Evolutionary conservation across 2,329 filamentous ascomycete genomes (phyloP).

Genomic region (Penicillium sp.): DNA sequence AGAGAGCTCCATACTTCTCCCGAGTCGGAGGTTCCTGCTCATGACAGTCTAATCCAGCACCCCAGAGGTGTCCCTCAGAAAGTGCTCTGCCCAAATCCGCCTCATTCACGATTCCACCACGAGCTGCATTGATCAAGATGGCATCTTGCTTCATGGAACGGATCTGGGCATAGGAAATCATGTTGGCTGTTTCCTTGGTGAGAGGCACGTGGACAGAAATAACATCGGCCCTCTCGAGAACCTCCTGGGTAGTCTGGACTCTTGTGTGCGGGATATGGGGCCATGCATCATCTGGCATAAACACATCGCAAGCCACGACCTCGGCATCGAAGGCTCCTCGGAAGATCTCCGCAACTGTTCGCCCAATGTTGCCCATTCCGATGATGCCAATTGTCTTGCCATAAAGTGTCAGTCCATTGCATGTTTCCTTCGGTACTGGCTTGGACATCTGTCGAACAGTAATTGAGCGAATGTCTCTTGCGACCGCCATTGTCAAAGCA

Average conservation of each 20-base stretch:
- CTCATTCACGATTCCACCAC: constrained; percentile 47
- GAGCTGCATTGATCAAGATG: constrained; percentile 45
- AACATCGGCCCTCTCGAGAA: constrained; percentile 37
- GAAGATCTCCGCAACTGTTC: constrained; percentile 40
- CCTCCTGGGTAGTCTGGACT: constrained; percentile 33
- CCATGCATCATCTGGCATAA: constrained; percentile 36
- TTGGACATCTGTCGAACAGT: constrained; percentile 29
- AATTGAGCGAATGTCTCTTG: constrained; percentile 36
- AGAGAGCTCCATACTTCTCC: constrained; percentile 38
- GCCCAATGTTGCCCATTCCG: constrained; percentile 46
- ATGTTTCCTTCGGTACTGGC: constrained; percentile 42
- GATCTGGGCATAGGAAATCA: constrained; percentile 38
- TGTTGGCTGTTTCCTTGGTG: constrained; percentile 31
- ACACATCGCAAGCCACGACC: constrained; percentile 43
- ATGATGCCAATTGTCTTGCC: constrained; percentile 41
- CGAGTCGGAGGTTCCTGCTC: constrained; percentile 43
- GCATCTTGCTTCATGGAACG: constrained; percentile 41
- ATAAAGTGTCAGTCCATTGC: constrained; percentile 41
- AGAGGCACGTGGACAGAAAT: constrained; percentile 44
- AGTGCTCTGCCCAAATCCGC: constrained; percentile 35
- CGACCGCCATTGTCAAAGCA: constrained; percentile 39
- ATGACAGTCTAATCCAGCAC: constrained; percentile 45
- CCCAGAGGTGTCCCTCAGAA: constrained; percentile 39
- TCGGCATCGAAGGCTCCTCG: constrained; percentile 38
- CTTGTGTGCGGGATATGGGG: constrained; percentile 35